A percentile compares a stretch with the other conserved stretches of the same genome.
These are phyloP conservation scores for Eucommia ulmoides DNA, from an alignment of 257 asterid species.

Conservation along the genomic window DNA sequence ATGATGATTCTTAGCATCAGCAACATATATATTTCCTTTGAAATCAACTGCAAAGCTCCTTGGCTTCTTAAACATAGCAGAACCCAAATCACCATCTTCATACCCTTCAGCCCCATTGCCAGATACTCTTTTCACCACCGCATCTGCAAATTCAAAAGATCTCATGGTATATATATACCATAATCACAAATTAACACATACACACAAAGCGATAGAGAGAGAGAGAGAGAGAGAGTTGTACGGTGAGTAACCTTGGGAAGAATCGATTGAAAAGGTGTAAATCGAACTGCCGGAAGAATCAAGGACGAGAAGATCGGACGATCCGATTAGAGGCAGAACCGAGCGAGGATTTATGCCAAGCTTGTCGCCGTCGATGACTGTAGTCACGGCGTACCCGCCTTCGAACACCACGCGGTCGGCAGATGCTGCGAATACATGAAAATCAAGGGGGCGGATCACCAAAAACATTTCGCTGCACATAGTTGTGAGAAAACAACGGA, in stretches of 20 bases:
- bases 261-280: conserved; percentile 39
- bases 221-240: conserved; percentile 11
- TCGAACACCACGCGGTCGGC: conserved; percentile 34
- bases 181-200: neutral
- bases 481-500: neutral
- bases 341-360: conserved; percentile 39
- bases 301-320: conserved; percentile 50
- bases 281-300: conserved; percentile 55
- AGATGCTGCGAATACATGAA: conserved; percentile 17
- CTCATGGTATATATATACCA: conserved; percentile 4
- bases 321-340: conserved; percentile 34
- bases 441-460: neutral
- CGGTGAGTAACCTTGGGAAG: conserved; percentile 19
- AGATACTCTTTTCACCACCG: conserved; percentile 36
- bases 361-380: conserved; percentile 65
- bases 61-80: conserved; percentile 52
- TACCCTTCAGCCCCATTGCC: conserved; percentile 41
- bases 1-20: conserved; percentile 38
- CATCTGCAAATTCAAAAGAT: conserved; percentile 14
- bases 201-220: neutral
- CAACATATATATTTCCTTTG: conserved; percentile 71
- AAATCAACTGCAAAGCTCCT: conserved; percentile 64
- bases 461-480: neutral
- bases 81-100: conserved; percentile 54
- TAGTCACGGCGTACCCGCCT: conserved; percentile 74